These are phyloP conservation scores for Aspergillus transmontanensis DNA, from an alignment of 2,329 filamentous ascomycete genomes.

Conservation along the genomic window DNA sequence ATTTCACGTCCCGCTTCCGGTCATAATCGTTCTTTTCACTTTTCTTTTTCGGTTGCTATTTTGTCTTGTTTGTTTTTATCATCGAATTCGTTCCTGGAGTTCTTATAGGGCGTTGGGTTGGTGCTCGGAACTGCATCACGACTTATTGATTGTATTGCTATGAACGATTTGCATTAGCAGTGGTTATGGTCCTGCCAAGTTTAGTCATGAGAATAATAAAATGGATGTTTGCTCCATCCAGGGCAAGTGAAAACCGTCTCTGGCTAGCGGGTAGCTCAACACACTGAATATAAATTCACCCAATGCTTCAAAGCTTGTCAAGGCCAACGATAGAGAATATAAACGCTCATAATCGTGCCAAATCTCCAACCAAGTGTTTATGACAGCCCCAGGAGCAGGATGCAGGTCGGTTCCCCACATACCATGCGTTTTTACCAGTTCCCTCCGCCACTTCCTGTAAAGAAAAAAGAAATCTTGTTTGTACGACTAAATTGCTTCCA, in stretches of 20 bases:
- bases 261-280: neutral
- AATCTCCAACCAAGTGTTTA: neutral
- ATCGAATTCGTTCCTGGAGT: neutral
- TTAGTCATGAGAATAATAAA: neutral
- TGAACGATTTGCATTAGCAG: neutral
- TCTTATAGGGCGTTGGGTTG: constrained; percentile 18
- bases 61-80: neutral
- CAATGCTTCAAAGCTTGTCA: neutral
- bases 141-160: neutral
- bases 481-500: neutral
- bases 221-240: neutral
- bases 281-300: neutral
- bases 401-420: neutral
- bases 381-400: neutral
- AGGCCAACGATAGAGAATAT: neutral
- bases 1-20: constrained; percentile 73
- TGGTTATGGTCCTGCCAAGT: neutral
- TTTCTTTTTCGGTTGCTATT: neutral
- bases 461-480: neutral
- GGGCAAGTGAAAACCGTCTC: neutral
- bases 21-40: neutral
- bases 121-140: neutral
- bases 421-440: neutral
- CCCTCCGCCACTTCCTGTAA: neutral
- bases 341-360: neutral